Conservation (phyloP, 2,329 filamentous ascomycete genomes). For the Tolypocladium paradoxum region DNA sequence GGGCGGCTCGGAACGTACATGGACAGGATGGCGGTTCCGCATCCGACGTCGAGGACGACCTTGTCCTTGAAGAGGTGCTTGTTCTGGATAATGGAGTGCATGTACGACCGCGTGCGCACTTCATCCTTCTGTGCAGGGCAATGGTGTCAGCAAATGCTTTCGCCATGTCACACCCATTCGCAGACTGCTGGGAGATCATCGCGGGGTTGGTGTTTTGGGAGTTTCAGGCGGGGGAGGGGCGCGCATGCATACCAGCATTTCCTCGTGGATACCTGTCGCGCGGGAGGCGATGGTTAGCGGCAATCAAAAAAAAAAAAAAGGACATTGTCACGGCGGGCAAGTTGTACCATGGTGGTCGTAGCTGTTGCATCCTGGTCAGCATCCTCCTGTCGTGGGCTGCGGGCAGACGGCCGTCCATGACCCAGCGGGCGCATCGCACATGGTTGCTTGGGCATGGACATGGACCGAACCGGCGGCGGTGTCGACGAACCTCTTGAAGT, state of each 20-base stretch:
- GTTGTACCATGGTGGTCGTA: slow-evolving; percentile 91
- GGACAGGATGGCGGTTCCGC: slow-evolving; percentile 94
- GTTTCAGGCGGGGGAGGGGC: slow-evolving; percentile 5
- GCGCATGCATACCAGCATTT: slow-evolving; percentile 74
- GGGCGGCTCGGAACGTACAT: slow-evolving; percentile 54
- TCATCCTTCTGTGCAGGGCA: slow-evolving; percentile 71
- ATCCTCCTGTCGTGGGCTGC: slow-evolving; percentile 1
- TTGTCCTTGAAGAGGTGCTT: slow-evolving; percentile 78
- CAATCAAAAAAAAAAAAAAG: slow-evolving; percentile 20
- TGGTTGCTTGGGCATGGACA: neutral
- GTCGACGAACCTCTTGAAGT: slow-evolving; percentile 79
- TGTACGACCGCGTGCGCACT: slow-evolving; percentile 91
- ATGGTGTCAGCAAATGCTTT: slow-evolving; percentile 9
- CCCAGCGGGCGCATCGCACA: neutral
- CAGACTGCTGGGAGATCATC: neutral
- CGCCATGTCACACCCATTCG: neutral
- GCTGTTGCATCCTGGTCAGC: slow-evolving; percentile 42
- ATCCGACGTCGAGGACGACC: slow-evolving; percentile 91
- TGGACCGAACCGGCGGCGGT: neutral
- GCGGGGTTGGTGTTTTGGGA: slow-evolving; percentile 1
- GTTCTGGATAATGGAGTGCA: slow-evolving; percentile 96
- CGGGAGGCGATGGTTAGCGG: neutral
- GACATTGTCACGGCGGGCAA: neutral
- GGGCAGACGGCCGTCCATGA: neutral
- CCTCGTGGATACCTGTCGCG: slow-evolving; percentile 76